Base-by-base conservation (phyloP, 345 rosid species). In the Corchorus olitorius region DNA sequence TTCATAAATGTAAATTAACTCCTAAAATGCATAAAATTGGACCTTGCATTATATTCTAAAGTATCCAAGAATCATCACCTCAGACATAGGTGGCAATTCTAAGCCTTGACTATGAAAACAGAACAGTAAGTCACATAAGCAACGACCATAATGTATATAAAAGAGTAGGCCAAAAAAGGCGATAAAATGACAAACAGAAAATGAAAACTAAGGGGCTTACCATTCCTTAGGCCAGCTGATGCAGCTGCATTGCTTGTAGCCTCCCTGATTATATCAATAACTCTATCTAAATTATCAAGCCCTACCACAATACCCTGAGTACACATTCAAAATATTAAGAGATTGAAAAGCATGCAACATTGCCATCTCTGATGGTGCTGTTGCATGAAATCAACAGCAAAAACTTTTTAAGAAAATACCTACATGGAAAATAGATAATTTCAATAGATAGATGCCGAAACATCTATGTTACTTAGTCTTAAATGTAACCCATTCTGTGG, bases 261-360 rank as follows among this genome's bases (percentile, higher is more conserved):
- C 70, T 80, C 86, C 84, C 76, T 90, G 75, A 93, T 85, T 58
- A 89, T 83, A 16, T 71, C 81, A 78, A 93, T 92, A 56, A 95
- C 91, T 55, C 79, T 83, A 79, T 93, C 97, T 82, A 92, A 75
- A 81, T 92, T 93, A 80, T 93, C 93, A 64, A 95, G 99, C 60
- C 92, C 99, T 67, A 82, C 83, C 79, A 88, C 86, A 82, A 95
- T 89, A 70, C 98, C 99, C 99, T 95, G 71, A 17, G 56, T 15
- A 53, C 43, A 79, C 39, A 77, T 14, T 63, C 70, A 75, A 71
- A 73, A 73, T 35, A 73, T 17, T 33, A 61, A 59, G 45, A 56
- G 9, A 11, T 37, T 45, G 48, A 77, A 65, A 70, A n/a, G 1
- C 27, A 69, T 50, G 10, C 56, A 58, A 54, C 4, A 54, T 17